Base-by-base conservation (phyloP, 2,329 filamentous ascomycete species). In the Cordyceps cateniannulata region DNA sequence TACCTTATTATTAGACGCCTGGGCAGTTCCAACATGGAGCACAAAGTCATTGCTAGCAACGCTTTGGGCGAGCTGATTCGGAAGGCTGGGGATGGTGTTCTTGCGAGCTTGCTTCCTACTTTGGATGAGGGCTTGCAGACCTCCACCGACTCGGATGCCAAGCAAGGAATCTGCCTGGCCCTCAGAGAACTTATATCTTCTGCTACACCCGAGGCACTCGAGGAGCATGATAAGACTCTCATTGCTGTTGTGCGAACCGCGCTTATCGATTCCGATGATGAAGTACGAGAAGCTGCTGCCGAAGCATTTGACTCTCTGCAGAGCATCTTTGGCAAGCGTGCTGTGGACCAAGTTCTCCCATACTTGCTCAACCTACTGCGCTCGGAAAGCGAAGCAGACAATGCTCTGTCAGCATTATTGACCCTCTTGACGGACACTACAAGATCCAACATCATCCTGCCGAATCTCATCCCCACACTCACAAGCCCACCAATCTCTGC, bases 31-130 rank as follows among this genome's bases (percentile, higher is more conserved):
- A 98, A 97, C 71, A 93, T 96, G 88, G 95, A 99, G 74, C 95
- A 99, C 75, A 98, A 97, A 79, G 89, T 96, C 67, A 99, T 99
- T 79, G 95, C 96, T 66, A 93, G 93, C 73, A 98, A 98, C 73
- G 92, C 95, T 53, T 82, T 99, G 60, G 95, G 95, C 70, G 95
- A 99, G 73, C 85, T 99, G 66, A 98, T 99, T 70, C 88, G 95
- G 69, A 97, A 96, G 76, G 93, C 95, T 69, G 95, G 96, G 63
- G 95, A 99, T 73, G 89, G 91, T 60, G 93, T 99, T 61, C 81
- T 99, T 64, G 85, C 92, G 25, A 96, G 86, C 48, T 78, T 99
- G 63, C 78, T 99, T 63, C 95, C 95, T 32, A 96, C 93, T 38
- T 84, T 99, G 53, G 93, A 98, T 72, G 91, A 96, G 72, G 92